Evolutionary conservation across 441 rosid species (phyloP), one percentile per base, ranked within the genome.

Genomic region (Daphne laureola): DNA sequence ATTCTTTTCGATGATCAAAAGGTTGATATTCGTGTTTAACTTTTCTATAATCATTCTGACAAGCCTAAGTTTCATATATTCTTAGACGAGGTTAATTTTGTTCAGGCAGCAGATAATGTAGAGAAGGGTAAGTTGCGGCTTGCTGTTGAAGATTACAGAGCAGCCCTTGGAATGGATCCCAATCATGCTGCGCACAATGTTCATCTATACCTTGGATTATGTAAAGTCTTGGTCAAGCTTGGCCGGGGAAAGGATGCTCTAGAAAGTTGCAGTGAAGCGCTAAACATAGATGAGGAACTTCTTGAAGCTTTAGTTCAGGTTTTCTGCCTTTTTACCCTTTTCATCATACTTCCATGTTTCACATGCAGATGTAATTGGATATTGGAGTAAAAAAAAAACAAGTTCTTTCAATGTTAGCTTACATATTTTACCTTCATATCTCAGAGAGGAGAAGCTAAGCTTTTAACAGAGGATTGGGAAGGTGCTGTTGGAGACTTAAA

Each of bases 401-500:
- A 31, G 38, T 9, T 31, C 11, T 31, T 11, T 9, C 38, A 31
- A 31, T 13, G 36, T 23, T 45, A 35, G 45, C 46, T 56, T 46
- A 57, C 36, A 5, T 42, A 53, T 17, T 17, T 68, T 14, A 46
- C 14, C 45, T 41, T 3, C 36, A 16, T 25, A 55, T 58, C 49
- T 43, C 67, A 84, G 99, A 80, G 96, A 58, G 99, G 96, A 51
- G 95, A 93, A 75, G 97, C 99, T 66, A 93, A 87, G 81, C 76
- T 87, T 54, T 73, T 93, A 61, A 73, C 73, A 0, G 96, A 93
- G 77, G 97, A 93, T 57, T 93, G 93, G 93, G 96, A 90, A 81
- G 99, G 97, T 68, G 99, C 99, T 18, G 93, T 93, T 57, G 83
- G 78, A 42, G 97, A 93, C 73, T 63, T 93, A 50, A 90, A 83